Base-by-base conservation (phyloP, 257 asterid species). In the Nicotiana knightiana region DNA sequence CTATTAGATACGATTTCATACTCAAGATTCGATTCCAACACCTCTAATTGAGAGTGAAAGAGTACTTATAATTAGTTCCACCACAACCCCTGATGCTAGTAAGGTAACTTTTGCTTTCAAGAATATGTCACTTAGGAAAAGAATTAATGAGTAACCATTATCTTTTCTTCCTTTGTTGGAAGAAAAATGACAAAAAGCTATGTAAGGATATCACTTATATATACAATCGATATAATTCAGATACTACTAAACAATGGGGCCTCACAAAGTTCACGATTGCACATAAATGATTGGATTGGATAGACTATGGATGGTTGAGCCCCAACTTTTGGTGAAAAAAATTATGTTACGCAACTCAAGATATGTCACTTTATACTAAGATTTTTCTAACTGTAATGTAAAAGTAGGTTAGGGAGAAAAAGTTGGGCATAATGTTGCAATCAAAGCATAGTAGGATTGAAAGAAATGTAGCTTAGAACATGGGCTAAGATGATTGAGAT, bases 401-500 rank as follows among this genome's bases (percentile, higher is more conserved):
- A 32, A 43, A 30, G 75, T 64, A 35, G 62, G 0, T 13, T 71
- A n/a, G 78, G 21, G 35, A 12, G 35, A 75, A 30, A 73, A 81
- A 43, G 82, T 35, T 59, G 86, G 82, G 35, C 73, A 82, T 76
- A 32, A 82, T 84, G 83, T 82, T 12, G 67, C 83, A 82, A 78
- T 83, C 84, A 84, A 85, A 26, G 7, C 15, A 73, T 77, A 46
- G 30, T 54, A 21, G 80, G 59, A 62, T 71, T 28, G 77, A 80
- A 82, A 30, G 64, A 53, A 21, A 48, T 53, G 79, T 80, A 37
- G 59, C 61, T 82, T 61, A 30, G 54, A 79, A 83, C 82, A 82
- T 84, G 87, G 87, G 86, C 61, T 62, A 67, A 58, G 76, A 87
- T 87, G 89, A 85, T 87, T 87, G 90, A 35, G 87, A 86, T 76